A percentile compares a stretch with the other conserved stretches of the same genome.
Conservation (phyloP, 2,329 filamentous ascomycete genomes). For the Neoascochyta sp. region DNA sequence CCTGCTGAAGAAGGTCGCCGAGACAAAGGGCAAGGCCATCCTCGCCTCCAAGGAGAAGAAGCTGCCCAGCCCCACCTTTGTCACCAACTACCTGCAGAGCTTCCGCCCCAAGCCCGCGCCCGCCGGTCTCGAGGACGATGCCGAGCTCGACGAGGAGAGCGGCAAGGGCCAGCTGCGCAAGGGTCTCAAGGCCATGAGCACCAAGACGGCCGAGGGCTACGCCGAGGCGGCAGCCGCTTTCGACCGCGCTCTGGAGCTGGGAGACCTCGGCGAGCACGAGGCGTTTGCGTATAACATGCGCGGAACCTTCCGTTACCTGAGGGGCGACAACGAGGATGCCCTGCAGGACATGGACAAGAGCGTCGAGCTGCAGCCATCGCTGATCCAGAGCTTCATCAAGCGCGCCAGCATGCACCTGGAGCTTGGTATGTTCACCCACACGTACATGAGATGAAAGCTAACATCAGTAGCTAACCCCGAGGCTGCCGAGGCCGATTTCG, state of each 20-base stretch:
- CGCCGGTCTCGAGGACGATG: conserved; percentile 73
- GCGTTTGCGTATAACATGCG: conserved; percentile 94
- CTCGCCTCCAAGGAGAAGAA: conserved; percentile 75
- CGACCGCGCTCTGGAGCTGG: conserved; percentile 79
- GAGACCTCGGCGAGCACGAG: conserved; percentile 75
- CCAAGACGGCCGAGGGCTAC: conserved; percentile 87
- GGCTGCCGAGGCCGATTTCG: conserved; percentile 84
- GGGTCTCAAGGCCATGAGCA: conserved; percentile 74
- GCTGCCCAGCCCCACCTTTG: conserved; percentile 91
- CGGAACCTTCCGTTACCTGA: conserved; percentile 90
- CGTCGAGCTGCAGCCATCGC: conserved; percentile 78
- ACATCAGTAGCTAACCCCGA: conserved; percentile 65
- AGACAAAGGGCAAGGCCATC: conserved; percentile 88
- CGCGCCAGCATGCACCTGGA: conserved; percentile 97
- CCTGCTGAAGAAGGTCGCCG: conserved; percentile 92
- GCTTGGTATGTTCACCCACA: conserved; percentile 56
- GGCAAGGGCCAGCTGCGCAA: conserved; percentile 83
- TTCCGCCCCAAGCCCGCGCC: conserved; percentile 83
- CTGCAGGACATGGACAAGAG: conserved; percentile 86
- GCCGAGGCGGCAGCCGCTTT: conserved; percentile 83
- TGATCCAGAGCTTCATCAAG: conserved; percentile 98
- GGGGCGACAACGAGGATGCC: conserved; percentile 80
- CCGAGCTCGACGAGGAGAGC: conserved; percentile 71
- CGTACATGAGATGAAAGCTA: conserved; percentile 1
- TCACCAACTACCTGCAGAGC: conserved; percentile 98